These are phyloP conservation scores for Hydrangea macrophylla DNA, from an alignment of 148 eudicot genomes.

Conservation along the genomic window DNA sequence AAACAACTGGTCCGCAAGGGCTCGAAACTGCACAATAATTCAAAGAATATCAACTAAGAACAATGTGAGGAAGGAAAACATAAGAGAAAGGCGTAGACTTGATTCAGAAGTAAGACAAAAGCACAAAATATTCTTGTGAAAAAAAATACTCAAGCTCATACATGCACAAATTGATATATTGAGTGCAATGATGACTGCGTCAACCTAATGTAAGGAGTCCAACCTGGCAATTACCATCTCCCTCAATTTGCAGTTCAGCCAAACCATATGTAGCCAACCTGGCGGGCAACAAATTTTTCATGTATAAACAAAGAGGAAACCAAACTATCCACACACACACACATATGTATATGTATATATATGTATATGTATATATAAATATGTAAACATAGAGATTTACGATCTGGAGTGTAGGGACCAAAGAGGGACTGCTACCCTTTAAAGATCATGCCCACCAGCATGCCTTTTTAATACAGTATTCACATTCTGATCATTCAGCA, in stretches of 20 bases:
- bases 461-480: not conserved
- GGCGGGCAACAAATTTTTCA: slow-evolving; percentile 2
- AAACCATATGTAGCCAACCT: slow-evolving; percentile 69
- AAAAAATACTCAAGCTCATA: not conserved
- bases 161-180: not conserved
- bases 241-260: slow-evolving; percentile 71
- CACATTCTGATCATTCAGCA: slow-evolving; percentile 5
- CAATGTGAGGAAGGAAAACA: not conserved
- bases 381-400: not conserved
- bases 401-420: not conserved
- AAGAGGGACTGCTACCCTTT: not conserved
- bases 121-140: not conserved
- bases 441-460: not conserved
- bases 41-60: slow-evolving; percentile 1
- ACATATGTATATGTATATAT: no score
- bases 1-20: slow-evolving; percentile 76
- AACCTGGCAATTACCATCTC: slow-evolving; percentile 87
- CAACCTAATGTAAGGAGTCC: slow-evolving; percentile 12
- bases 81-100: not conserved
- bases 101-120: not conserved
- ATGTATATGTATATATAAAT: no score
- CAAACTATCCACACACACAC: no score
- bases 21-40: slow-evolving; percentile 59
- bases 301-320: not conserved
- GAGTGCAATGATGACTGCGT: not conserved